These are phyloP conservation scores for Phytomonas sp. DNA, from an alignment of 208 protist genomes.

Conservation along the genomic window DNA sequence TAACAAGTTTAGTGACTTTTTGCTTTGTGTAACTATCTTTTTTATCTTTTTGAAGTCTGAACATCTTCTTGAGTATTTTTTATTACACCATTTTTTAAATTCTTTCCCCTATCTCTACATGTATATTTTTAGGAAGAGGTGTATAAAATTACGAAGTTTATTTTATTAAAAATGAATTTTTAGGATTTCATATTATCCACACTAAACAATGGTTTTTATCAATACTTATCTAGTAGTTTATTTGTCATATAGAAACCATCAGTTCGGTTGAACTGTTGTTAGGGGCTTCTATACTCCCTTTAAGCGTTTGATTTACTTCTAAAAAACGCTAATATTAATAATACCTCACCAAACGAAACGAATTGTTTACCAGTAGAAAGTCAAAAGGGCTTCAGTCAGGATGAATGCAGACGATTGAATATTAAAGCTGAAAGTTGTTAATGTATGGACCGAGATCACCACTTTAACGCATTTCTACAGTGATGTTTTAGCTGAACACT, in stretches of 20 bases:
- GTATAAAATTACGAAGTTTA: not conserved
- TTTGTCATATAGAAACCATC: not conserved
- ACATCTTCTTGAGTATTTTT: conserved; percentile 1
- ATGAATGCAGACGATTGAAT: not conserved
- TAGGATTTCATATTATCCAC: not conserved
- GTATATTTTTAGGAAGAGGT: conserved; percentile 4
- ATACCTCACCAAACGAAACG: not conserved
- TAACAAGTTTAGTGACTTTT: conserved; percentile 6
- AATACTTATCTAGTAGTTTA: not conserved
- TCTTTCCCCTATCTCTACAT: not conserved
- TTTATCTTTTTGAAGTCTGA: not conserved
- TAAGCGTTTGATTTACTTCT: not conserved
- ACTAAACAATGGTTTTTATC: not conserved
- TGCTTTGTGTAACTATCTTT: not conserved
- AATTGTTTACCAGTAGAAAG: not conserved
- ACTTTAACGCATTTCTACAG: not conserved
- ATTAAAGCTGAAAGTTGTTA: not conserved
- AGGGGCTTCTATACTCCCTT: not conserved
- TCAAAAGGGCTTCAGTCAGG: not conserved
- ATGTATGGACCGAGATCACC: not conserved
- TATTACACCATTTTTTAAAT: not conserved
- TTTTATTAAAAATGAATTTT: conserved; percentile 2
- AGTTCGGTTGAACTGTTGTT: not conserved
- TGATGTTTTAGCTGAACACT: not conserved
- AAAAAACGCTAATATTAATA: not conserved